Base-by-base conservation (phyloP, 2,329 filamentous ascomycete genomes). In the Hypoxylon rubiginosum region DNA sequence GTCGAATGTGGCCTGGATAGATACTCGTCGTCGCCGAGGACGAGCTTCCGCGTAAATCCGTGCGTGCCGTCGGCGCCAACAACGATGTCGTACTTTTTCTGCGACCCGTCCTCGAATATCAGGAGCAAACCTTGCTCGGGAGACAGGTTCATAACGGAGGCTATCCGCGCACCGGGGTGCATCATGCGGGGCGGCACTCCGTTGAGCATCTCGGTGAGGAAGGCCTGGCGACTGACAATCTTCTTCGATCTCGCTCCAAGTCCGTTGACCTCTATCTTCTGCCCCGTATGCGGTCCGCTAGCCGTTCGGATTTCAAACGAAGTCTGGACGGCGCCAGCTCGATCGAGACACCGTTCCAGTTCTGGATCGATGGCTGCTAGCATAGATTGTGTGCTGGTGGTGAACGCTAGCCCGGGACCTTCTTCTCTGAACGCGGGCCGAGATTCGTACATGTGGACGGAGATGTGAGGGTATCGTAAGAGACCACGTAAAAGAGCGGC, bases 61-160 rank as follows among this genome's bases (percentile, higher is more conserved):
- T 72, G 67, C 1, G 68, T 56, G 2, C 74, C 73, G 24, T 77
- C 75, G 2, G 75, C 69, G 3, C 76, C 74, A 5, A 77, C 60
- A 2, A 77, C 69, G 3, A 76, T 52, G 30, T 77, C 75, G 55
- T 76, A 77, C 46, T 67, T 68, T 64, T 72, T 73, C 49, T 73
- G 72, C 21, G 72, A 58, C 2, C 76, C 75, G 41, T 76, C 74
- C 2, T 63, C 71, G 17, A 77, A 76, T 1, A 49, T 49, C 4
- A 77, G 21, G 10, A 71, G 19, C 21, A 74, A 36, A 2, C 71
- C 73, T 7, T 68, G 54, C 0, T 58, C 68, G 1, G 58, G 52
- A 0, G 68, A 21, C 9, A 64, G 30, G 19, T 74, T 72, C 4
- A 64, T 66, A 10, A 77, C 72, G 2, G 73, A 71, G 1, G 66